These are phyloP conservation scores for Nannochloris sp. DNA, from an alignment of 139 green algal genomes.

Conservation along the genomic window DNA sequence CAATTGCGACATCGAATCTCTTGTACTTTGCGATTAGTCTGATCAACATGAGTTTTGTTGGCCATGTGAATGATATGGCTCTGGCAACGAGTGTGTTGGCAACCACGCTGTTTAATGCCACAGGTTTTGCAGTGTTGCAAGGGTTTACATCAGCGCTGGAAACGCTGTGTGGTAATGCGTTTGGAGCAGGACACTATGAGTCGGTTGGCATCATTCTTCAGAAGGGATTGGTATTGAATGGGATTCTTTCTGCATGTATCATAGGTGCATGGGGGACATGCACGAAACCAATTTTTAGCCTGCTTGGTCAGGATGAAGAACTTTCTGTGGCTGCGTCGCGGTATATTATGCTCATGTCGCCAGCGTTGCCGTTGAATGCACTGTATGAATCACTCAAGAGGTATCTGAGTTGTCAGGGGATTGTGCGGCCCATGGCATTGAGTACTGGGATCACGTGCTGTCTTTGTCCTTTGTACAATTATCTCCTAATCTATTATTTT, in stretches of 20 bases:
- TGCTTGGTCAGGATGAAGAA: neutral
- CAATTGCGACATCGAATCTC: neutral
- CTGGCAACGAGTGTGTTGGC: neutral
- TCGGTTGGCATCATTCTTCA: neutral
- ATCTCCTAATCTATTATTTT: neutral
- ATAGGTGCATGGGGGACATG: neutral
- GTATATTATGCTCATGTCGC: slow-evolving; percentile 1
- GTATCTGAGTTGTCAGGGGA: neutral
- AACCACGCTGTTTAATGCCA: neutral
- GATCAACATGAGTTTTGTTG: neutral
- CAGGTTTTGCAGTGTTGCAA: neutral
- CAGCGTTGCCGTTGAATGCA: neutral
- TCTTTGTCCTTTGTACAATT: slow-evolving; percentile 5
- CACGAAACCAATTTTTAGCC: neutral
- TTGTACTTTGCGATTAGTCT: slow-evolving; percentile 1
- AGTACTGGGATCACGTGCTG: neutral
- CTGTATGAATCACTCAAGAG: slow-evolving; percentile 6
- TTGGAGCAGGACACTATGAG: neutral
- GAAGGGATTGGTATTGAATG: neutral
- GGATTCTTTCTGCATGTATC: neutral
- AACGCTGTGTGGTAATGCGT: neutral
- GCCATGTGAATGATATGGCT: neutral
- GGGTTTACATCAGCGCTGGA: neutral
- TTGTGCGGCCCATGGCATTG: slow-evolving; percentile 1
- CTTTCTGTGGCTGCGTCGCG: neutral